Evolutionary conservation across 768 basidiomycete genomes (phyloP).

Genomic region (Mycena olivaceomarginata): DNA sequence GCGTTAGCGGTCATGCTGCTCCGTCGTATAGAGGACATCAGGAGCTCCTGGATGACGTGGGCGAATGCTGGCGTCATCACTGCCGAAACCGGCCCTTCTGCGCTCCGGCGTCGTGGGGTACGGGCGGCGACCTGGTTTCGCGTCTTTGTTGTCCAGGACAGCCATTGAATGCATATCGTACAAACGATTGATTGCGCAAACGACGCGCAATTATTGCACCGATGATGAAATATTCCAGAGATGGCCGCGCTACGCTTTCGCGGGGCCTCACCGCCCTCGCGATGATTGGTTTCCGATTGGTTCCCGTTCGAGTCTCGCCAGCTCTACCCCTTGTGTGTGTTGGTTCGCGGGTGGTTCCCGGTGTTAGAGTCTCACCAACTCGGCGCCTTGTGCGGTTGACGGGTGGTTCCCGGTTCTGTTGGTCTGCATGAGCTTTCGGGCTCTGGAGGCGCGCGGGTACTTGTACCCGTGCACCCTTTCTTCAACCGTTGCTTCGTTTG

Average conservation of each 20-base stretch:
- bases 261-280: slow-evolving; percentile 32
- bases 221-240: neutral
- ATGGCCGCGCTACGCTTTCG: slow-evolving; percentile 10
- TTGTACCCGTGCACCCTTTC: slow-evolving; percentile 1
- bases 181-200: neutral
- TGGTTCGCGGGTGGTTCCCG: slow-evolving; percentile 37
- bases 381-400: slow-evolving; percentile 13
- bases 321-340: slow-evolving; percentile 12
- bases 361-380: slow-evolving; percentile 38
- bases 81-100: slow-evolving; percentile 25
- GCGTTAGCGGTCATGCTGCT: slow-evolving; percentile 13
- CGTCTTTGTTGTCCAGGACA: slow-evolving; percentile 26
- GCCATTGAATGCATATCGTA: slow-evolving; percentile 16
- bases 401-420: slow-evolving; percentile 37
- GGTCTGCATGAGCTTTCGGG: neutral
- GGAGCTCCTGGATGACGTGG: slow-evolving; percentile 26
- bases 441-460: neutral
- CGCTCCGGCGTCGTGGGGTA: slow-evolving; percentile 18
- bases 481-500: slow-evolving; percentile 16
- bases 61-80: slow-evolving; percentile 11
- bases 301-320: slow-evolving; percentile 38
- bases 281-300: slow-evolving; percentile 16
- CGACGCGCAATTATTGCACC: neutral
- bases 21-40: slow-evolving; percentile 18
- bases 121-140: slow-evolving; percentile 32